Evolutionary conservation across 83 land plant species (phyloP).

Genomic region (Picea abies): DNA sequence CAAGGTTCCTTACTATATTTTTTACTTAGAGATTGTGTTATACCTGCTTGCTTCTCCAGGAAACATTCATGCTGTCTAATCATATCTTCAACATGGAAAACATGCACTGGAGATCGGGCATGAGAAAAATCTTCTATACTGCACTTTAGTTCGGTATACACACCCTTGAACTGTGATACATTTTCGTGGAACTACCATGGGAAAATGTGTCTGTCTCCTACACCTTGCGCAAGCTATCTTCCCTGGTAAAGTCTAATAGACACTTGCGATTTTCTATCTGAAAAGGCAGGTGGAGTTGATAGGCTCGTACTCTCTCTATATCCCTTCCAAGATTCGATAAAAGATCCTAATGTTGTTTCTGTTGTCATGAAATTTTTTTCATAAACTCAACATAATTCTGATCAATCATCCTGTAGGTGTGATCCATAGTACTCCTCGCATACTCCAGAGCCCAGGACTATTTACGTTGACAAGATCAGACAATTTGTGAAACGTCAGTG

Average conservation of each 20-base stretch:
- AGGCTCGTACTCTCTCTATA: constrained; percentile 57
- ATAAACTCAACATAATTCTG: constrained; percentile 71
- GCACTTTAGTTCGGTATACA: constrained; percentile 59
- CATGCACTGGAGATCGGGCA: constrained; percentile 36
- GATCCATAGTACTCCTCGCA: constrained; percentile 72
- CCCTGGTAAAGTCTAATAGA: constrained; percentile 83
- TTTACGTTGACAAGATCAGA: too few species aligned
- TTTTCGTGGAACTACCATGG: constrained; percentile 78
- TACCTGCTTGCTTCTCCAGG: constrained; percentile 81
- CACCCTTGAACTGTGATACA: too few species aligned
- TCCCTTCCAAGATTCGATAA: constrained; percentile 60
- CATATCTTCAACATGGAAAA: constrained; percentile 47
- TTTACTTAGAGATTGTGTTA: constrained; percentile 80
- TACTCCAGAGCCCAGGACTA: constrained; percentile 59
- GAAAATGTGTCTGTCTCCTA: constrained; percentile 62
- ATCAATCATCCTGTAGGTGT: constrained; percentile 50
- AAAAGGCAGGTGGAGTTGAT: constrained; percentile 71
- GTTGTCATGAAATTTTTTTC: constrained; percentile 60
- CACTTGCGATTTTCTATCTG: constrained; percentile 53
- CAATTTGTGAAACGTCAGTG: too few species aligned
- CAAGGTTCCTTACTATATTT: too few species aligned
- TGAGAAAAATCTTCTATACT: constrained; percentile 49
- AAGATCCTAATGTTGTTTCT: constrained; percentile 67
- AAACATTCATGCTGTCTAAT: constrained; percentile 61
- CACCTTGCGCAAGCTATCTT: constrained; percentile 48